phyloP scores from a whole-genome alignment of 139 green algal species.

The Trebouxia sp. region DNA sequence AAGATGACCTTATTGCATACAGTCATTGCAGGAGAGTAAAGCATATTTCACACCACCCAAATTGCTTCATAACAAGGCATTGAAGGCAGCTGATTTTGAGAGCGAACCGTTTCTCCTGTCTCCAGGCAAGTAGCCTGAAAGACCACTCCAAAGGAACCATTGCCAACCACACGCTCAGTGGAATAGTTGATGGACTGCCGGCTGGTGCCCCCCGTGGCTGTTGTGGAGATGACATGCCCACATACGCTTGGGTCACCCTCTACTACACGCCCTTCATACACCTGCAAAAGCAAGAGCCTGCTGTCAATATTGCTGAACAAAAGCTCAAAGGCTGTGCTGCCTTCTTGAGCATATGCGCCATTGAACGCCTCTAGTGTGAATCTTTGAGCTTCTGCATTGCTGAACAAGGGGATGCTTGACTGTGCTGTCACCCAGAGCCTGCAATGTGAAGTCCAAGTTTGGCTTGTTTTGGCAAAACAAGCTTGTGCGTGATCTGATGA shows the following conservation, averaged over 20 bases:
- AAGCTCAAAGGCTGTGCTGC: not conserved
- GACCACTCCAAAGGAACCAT: conserved; percentile 98
- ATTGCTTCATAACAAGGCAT: no score
- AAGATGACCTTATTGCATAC: no score
- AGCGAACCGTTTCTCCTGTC: conserved; percentile 85
- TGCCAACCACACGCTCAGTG: conserved; percentile 93
- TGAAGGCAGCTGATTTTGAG: not conserved
- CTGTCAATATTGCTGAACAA: not conserved
- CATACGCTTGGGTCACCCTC: conserved; percentile 65
- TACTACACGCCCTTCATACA: conserved; percentile 70
- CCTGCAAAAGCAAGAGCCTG: conserved; percentile 35
- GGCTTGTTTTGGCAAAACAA: no score
- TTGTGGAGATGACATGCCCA: conserved; percentile 58
- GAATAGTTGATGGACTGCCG: conserved; percentile 82
- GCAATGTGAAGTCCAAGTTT: no score
- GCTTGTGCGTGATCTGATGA: no score
- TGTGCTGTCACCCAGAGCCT: no score
- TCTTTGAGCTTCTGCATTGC: not conserved
- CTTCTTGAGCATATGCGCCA: not conserved
- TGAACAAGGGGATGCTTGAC: not conserved
- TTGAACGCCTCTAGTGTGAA: not conserved
- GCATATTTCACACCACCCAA: not conserved
- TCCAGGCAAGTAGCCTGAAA: conserved; percentile 94
- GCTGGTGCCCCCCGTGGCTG: conserved; percentile 22
- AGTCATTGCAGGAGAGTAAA: no score